Evolutionary conservation across 371 early-diverging fungal genomes (phyloP).

Genomic region (Lichtheimia ramosa): DNA sequence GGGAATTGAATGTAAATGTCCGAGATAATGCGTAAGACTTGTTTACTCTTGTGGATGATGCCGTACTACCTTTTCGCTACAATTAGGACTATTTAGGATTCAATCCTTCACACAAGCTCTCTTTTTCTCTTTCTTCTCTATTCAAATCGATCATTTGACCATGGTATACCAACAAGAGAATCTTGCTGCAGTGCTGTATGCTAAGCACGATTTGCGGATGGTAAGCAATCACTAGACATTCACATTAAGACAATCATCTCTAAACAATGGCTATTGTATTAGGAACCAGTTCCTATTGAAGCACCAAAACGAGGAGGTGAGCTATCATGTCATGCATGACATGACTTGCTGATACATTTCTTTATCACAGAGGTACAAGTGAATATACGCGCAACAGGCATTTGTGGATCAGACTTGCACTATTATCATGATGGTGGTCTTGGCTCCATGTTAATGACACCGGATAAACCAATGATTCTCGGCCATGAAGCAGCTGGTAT

Average conservation of each 20-base stretch:
- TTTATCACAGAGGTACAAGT: constrained; percentile 17
- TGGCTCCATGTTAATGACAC: constrained; percentile 7
- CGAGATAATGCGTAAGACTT: no score
- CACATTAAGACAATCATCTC: not conserved
- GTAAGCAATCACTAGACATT: not conserved
- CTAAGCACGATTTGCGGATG: constrained; percentile 15
- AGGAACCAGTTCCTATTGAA: constrained; percentile 14
- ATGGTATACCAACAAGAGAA: constrained; percentile 13
- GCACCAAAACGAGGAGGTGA: constrained; percentile 12
- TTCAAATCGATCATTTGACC: no score
- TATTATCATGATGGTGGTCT: constrained; percentile 21
- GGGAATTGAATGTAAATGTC: no score
- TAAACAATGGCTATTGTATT: not conserved
- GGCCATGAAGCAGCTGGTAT: constrained; percentile 50
- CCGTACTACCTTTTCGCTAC: no score
- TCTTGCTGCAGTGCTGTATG: constrained; percentile 19
- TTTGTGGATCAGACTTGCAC: constrained; percentile 28
- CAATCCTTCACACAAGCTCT: no score
- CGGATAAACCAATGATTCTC: constrained; percentile 22
- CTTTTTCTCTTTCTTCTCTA: no score
- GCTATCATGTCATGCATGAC: not conserved
- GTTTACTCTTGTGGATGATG: no score
- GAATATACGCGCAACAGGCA: constrained; percentile 23
- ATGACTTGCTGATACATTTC: not conserved
- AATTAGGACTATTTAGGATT: no score